Percentiles rank a stretch among this genome's conserved stretches.
Evolutionary conservation across 768 basidiomycete species (phyloP).

Genomic region (Boletellus emodensis): DNA sequence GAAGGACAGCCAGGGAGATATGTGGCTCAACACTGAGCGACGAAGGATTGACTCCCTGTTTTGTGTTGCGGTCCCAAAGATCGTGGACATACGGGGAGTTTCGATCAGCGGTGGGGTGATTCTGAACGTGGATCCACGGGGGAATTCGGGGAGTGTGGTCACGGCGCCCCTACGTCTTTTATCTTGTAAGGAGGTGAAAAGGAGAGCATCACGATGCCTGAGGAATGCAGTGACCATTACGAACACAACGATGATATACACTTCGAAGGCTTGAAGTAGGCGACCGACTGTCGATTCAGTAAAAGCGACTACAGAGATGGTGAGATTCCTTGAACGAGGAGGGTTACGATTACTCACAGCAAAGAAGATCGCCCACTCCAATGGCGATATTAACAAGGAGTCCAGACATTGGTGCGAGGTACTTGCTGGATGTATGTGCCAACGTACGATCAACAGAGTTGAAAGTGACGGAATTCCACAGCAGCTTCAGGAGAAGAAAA

Average conservation of each 20-base stretch:
- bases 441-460: conserved; percentile 36
- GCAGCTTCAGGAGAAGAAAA: conserved; percentile 58
- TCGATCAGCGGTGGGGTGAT: conserved; percentile 19
- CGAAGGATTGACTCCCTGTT: conserved; percentile 9
- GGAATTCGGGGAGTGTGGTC: conserved; percentile 23
- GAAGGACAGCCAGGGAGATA: conserved; percentile 40
- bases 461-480: conserved; percentile 49
- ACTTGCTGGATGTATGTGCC: conserved; percentile 43
- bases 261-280: conserved; percentile 57
- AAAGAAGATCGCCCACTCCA: conserved; percentile 51
- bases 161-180: not conserved
- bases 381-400: conserved; percentile 50
- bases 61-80: conserved; percentile 2
- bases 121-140: conserved; percentile 25
- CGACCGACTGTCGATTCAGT: conserved; percentile 69
- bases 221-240: conserved; percentile 46
- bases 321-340: conserved; percentile 9
- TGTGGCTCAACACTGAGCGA: conserved; percentile 18
- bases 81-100: conserved; percentile 26
- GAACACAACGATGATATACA: conserved; percentile 60
- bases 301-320: conserved; percentile 48
- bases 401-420: conserved; percentile 48
- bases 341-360: conserved; percentile 44
- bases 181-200: not conserved
- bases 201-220: conserved; percentile 12